Evolutionary conservation across 1,284 basidiomycete genomes (phyloP).

Genomic region (Microbotryomycetes sp.): DNA sequence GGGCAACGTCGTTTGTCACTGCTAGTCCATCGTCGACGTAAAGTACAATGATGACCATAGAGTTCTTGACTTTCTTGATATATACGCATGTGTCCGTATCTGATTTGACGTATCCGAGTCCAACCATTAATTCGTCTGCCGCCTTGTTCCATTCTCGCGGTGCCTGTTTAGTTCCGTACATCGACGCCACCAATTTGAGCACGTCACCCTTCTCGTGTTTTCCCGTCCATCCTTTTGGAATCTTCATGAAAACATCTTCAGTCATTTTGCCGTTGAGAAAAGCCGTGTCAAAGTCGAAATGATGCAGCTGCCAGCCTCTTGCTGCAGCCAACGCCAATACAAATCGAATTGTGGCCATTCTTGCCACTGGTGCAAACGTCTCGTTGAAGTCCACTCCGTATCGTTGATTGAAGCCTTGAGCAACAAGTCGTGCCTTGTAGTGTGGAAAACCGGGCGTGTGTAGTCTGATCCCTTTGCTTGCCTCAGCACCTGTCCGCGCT

Average conservation of each 20-base stretch:
- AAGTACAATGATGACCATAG: neutral
- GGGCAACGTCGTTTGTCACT: neutral
- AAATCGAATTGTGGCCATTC: too few relatives aligned
- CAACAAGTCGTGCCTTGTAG: too few relatives aligned
- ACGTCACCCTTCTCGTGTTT: neutral
- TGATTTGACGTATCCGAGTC: neutral
- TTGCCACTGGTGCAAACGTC: too few relatives aligned
- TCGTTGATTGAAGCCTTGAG: too few relatives aligned
- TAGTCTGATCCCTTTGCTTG: too few relatives aligned
- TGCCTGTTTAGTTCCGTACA: neutral
- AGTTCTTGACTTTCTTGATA: neutral
- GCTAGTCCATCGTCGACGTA: constrained; percentile 3
- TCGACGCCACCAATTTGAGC: neutral
- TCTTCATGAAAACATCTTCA: neutral
- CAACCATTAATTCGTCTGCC: neutral
- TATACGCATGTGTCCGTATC: neutral
- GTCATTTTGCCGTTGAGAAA: neutral
- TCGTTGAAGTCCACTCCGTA: too few relatives aligned
- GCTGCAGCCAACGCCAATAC: too few relatives aligned
- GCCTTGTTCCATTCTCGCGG: neutral
- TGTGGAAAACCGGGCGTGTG: too few relatives aligned
- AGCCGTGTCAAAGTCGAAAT: too few relatives aligned
- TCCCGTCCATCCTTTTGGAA: too few relatives aligned
- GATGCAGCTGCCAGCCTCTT: too few relatives aligned
- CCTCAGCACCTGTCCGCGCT: too few relatives aligned